These are phyloP conservation scores for Pseudogymnoascus pannorum DNA, from an alignment of 2,329 filamentous ascomycete genomes.

Conservation along the genomic window DNA sequence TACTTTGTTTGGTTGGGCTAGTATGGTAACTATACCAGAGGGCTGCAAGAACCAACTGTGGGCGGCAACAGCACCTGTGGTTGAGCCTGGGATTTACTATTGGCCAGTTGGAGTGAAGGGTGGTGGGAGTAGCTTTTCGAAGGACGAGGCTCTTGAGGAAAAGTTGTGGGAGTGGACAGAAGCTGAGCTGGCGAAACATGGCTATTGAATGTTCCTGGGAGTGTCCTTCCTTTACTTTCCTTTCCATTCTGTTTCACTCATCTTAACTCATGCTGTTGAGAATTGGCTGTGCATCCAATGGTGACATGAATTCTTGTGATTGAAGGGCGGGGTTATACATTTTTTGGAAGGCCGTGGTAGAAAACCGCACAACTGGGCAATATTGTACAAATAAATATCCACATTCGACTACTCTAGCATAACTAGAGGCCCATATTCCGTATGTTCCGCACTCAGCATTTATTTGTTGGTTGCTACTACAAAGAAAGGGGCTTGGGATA, in stretches of 20 bases:
- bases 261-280: too few relatives aligned
- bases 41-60: slow-evolving; percentile 38
- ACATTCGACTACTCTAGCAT: not conserved
- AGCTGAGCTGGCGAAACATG: slow-evolving; percentile 17
- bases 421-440: not conserved
- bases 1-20: not conserved
- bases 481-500: not conserved
- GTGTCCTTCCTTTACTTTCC: not conserved
- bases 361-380: not conserved
- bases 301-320: not conserved
- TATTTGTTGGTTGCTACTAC: not conserved
- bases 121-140: slow-evolving; percentile 15
- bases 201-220: not conserved
- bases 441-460: not conserved
- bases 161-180: slow-evolving; percentile 29
- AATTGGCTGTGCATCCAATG: not conserved
- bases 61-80: slow-evolving; percentile 32
- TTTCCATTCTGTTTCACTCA: not conserved
- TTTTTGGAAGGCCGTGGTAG: not conserved
- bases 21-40: slow-evolving; percentile 10
- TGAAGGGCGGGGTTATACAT: not conserved
- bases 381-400: too few relatives aligned
- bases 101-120: slow-evolving; percentile 27
- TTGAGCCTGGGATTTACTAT: slow-evolving; percentile 30
- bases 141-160: slow-evolving; percentile 20